phyloP scores from a whole-genome alignment of 2,329 filamentous ascomycete species.

The Colletotrichum sp. region DNA sequence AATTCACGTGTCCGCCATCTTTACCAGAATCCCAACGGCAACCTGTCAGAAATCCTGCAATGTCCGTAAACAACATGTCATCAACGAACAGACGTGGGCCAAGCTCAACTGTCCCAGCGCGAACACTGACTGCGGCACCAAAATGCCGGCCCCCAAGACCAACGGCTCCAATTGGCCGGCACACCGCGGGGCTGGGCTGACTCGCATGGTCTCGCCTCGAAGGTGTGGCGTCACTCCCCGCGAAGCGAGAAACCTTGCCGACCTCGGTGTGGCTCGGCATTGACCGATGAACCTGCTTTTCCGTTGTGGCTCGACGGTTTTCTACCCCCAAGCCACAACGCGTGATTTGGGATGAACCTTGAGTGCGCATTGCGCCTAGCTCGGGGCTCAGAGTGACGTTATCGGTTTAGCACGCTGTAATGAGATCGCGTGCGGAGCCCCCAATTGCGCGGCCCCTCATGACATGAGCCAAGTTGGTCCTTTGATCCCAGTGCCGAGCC shows the following conservation, averaged over 20 bases:
- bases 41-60: background rate
- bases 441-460: constrained; percentile 13
- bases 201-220: background rate
- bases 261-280: background rate
- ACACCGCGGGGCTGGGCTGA: background rate
- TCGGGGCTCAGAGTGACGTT: constrained; percentile 6
- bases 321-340: background rate
- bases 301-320: background rate
- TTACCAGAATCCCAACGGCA: background rate
- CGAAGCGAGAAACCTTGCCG: background rate
- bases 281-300: background rate
- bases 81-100: constrained; percentile 4
- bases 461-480: constrained; percentile 9
- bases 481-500: background rate
- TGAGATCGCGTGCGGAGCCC: background rate
- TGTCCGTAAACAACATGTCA: background rate
- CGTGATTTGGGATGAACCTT: background rate
- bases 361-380: background rate
- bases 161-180: background rate
- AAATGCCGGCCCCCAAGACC: background rate
- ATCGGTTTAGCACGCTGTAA: background rate
- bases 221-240: background rate
- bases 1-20: background rate
- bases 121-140: background rate
- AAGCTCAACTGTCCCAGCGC: background rate